Evolutionary conservation across 352 stramenopile species (phyloP).

Genomic region (Pythium plurisporium): DNA sequence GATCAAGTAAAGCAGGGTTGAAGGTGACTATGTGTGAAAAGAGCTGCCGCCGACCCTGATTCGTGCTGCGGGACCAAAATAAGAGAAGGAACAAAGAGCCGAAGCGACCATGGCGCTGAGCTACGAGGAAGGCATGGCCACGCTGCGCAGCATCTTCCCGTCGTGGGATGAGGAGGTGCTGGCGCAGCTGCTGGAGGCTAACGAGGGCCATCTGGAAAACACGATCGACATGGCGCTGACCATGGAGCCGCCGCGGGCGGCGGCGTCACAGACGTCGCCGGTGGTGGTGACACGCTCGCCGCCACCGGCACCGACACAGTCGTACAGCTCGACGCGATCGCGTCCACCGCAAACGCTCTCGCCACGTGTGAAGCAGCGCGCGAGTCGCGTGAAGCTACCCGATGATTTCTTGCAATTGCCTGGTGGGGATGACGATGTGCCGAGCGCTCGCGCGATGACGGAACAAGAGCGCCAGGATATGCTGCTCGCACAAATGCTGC

Average conservation of each 20-base stretch:
- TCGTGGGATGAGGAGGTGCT: conserved; percentile 60
- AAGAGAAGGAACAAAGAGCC: neutral
- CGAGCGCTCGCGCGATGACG: conserved; percentile 24
- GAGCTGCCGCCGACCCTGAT: too few species aligned
- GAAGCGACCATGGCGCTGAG: conserved; percentile 41
- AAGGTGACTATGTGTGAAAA: conserved; percentile 7
- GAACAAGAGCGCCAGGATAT: conserved; percentile 73
- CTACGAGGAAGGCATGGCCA: conserved; percentile 54
- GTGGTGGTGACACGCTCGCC: too few species aligned
- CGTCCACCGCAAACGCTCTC: conserved; percentile 14
- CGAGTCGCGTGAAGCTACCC: conserved; percentile 36
- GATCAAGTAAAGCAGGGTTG: conserved; percentile 7
- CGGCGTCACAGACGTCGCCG: neutral
- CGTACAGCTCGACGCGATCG: neutral
- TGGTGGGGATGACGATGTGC: conserved; percentile 5
- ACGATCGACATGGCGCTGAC: conserved; percentile 68
- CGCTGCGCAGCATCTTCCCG: conserved; percentile 73
- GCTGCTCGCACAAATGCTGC: conserved; percentile 71
- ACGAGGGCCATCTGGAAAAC: conserved; percentile 63
- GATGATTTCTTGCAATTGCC: conserved; percentile 75
- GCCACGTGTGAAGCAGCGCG: conserved; percentile 3
- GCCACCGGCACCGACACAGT: neutral
- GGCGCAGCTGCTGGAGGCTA: conserved; percentile 55
- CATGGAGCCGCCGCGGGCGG: conserved; percentile 45
- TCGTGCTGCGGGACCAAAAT: neutral